phyloP scores from a whole-genome alignment of 352 stramenopile species.

The Salisapilia sapeloensis region DNA sequence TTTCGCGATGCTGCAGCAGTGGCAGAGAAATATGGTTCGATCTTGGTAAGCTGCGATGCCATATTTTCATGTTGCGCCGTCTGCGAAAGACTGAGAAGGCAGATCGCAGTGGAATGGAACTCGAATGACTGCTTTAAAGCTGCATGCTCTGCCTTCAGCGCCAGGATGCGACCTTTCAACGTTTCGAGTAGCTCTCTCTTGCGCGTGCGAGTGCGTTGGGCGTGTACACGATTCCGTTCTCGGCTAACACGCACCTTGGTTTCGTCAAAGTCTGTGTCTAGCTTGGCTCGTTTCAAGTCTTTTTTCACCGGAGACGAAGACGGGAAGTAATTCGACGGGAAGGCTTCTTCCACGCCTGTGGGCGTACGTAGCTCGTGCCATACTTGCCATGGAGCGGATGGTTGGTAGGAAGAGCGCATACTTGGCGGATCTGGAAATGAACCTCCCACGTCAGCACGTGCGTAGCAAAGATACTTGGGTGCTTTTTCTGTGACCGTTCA shows the following conservation, averaged over 20 bases:
- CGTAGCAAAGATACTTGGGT: too few species aligned
- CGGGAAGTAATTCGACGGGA: conserved; percentile 14
- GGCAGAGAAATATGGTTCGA: too few species aligned
- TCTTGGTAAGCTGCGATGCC: too few species aligned
- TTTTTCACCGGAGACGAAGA: conserved; percentile 54
- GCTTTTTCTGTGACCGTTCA: too few species aligned
- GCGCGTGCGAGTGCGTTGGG: conserved; percentile 52
- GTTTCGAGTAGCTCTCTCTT: conserved; percentile 62
- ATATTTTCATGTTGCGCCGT: too few species aligned
- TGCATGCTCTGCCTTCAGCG: conserved; percentile 35
- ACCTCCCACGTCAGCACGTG: too few species aligned
- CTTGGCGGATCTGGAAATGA: too few species aligned
- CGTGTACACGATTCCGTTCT: conserved; percentile 59
- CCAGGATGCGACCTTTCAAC: conserved; percentile 49
- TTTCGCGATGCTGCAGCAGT: too few species aligned
- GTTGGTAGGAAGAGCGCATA: too few species aligned
- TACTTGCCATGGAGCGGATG: too few species aligned
- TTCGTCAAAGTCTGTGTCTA: conserved; percentile 11
- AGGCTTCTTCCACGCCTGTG: conserved; percentile 23
- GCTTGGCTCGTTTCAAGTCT: conserved; percentile 10
- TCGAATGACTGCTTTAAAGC: conserved; percentile 61
- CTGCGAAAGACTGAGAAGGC: conserved; percentile 37
- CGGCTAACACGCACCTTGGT: conserved; percentile 56
- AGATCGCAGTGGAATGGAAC: conserved; percentile 52
- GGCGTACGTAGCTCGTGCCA: conserved; percentile 43